Evolutionary conservation across 2,329 filamentous ascomycete species (phyloP).

Genomic region (Knoxdaviesia capensis): DNA sequence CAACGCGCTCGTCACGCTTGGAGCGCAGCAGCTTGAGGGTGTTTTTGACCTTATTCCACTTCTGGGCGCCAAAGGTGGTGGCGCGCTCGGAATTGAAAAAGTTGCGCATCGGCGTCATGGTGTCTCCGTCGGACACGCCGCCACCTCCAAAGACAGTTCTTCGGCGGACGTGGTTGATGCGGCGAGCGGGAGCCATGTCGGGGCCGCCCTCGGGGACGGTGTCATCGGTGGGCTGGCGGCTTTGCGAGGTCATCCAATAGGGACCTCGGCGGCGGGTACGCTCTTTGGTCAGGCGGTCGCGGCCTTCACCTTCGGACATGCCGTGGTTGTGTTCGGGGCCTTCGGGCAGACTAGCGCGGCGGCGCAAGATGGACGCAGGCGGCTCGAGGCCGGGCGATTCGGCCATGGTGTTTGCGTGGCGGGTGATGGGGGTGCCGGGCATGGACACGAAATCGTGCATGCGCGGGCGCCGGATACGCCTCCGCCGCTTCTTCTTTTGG

Average conservation of each 20-base stretch:
- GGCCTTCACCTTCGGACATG: constrained; percentile 57
- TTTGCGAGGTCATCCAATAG: constrained; percentile 32
- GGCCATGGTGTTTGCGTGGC: constrained; percentile 1
- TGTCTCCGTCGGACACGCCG: constrained; percentile 43
- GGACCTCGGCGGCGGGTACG: constrained; percentile 38
- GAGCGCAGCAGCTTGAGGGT: constrained; percentile 62
- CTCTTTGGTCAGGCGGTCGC: constrained; percentile 35
- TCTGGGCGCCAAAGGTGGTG: constrained; percentile 56
- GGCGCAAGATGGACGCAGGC: constrained; percentile 30
- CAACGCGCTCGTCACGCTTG: constrained; percentile 72
- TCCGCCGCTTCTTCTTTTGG: constrained; percentile 44
- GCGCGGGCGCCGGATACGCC: constrained; percentile 33
- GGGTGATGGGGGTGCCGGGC: constrained; percentile 40
- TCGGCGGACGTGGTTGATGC: constrained; percentile 43
- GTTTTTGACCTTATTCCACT: constrained; percentile 86
- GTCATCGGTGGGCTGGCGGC: constrained; percentile 26
- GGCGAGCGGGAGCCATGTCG: constrained; percentile 19
- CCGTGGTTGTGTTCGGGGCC: constrained; percentile 36
- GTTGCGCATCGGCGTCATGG: constrained; percentile 32
- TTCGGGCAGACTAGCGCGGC: constrained; percentile 47
- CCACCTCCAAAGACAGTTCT: constrained; percentile 45
- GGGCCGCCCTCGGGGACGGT: constrained; percentile 30
- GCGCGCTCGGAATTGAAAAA: constrained; percentile 46
- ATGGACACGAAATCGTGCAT: constrained; percentile 34
- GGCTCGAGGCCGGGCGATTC: constrained; percentile 17